Conservation (phyloP, 495 filamentous ascomycete genomes). For the Podospora australis region DNA sequence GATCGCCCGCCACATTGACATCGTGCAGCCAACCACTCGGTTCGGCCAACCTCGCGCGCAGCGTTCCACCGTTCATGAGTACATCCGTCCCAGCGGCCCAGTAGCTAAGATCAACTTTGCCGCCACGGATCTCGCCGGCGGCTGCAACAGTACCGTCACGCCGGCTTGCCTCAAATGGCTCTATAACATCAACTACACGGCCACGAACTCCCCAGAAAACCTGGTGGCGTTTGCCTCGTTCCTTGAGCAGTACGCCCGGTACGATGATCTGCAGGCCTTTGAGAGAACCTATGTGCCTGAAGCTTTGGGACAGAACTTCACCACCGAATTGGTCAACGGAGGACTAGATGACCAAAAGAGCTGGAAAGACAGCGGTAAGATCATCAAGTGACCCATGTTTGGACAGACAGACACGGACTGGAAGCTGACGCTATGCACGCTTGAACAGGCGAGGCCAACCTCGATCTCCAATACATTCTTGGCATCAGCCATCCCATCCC, state of each 20-base stretch:
- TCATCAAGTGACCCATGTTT: neutral
- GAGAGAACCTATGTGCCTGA: conserved; percentile 43
- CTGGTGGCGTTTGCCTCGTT: conserved; percentile 42
- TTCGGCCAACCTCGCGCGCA: conserved; percentile 37
- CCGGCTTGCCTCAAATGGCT: conserved; percentile 54
- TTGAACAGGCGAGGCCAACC: conserved; percentile 54
- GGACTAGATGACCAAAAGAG: conserved; percentile 37
- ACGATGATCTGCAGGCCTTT: conserved; percentile 50
- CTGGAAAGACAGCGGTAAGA: conserved; percentile 23
- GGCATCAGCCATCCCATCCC: conserved; percentile 36
- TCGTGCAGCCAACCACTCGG: conserved; percentile 63
- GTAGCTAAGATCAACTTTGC: conserved; percentile 6
- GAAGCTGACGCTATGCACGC: neutral
- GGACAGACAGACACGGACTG: neutral
- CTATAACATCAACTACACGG: conserved; percentile 46
- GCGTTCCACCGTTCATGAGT: conserved; percentile 25
- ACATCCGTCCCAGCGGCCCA: conserved; percentile 9
- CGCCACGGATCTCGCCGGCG: conserved; percentile 14
- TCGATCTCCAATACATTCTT: conserved; percentile 67
- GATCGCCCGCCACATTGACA: conserved; percentile 53
- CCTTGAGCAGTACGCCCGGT: conserved; percentile 53
- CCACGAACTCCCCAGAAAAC: conserved; percentile 13
- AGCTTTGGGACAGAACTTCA: conserved; percentile 48
- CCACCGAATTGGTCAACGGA: conserved; percentile 56
- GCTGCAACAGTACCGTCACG: conserved; percentile 45